phyloP scores from a whole-genome alignment of 331 rosid species.

The Dryas integrifolia region DNA sequence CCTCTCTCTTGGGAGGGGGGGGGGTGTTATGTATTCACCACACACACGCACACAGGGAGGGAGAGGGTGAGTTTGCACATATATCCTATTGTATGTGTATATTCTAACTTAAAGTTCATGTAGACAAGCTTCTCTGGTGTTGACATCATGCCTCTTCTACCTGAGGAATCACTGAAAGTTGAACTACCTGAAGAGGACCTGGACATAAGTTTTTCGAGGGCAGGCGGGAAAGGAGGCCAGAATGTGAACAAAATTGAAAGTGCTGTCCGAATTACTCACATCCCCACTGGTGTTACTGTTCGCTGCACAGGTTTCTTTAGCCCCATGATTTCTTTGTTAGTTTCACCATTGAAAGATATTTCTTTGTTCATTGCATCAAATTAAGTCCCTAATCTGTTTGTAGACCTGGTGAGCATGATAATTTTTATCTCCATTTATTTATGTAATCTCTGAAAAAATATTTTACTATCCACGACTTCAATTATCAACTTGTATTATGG shows the following conservation, averaged over 20 bases:
- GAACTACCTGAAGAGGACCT: slow-evolving; percentile 95
- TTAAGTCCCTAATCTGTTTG: no score
- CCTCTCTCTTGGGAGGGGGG: no score
- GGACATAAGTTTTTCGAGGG: slow-evolving; percentile 83
- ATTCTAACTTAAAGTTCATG: slow-evolving; percentile 30
- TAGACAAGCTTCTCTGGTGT: slow-evolving; percentile 97
- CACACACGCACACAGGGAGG: no score
- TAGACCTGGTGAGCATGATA: no score
- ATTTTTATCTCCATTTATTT: no score
- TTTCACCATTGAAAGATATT: not conserved
- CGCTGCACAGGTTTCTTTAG: slow-evolving; percentile 78
- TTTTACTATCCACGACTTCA: no score
- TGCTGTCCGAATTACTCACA: slow-evolving; percentile 93
- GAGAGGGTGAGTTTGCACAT: not conserved
- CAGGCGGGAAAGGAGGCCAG: slow-evolving; percentile 98
- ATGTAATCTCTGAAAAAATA: no score
- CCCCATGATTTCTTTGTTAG: slow-evolving; percentile 14
- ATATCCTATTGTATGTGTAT: not conserved
- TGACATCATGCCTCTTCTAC: slow-evolving; percentile 96
- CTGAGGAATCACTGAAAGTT: slow-evolving; percentile 77
- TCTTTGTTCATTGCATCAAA: slow-evolving; percentile 9
- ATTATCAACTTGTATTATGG: no score
- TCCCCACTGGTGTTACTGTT: slow-evolving; percentile 87
- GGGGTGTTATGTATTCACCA: not conserved
- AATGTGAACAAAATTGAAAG: slow-evolving; percentile 96